phyloP scores from a whole-genome alignment of 2,329 filamentous ascomycete species.

The Aspergillus brunneoviolaceus region DNA sequence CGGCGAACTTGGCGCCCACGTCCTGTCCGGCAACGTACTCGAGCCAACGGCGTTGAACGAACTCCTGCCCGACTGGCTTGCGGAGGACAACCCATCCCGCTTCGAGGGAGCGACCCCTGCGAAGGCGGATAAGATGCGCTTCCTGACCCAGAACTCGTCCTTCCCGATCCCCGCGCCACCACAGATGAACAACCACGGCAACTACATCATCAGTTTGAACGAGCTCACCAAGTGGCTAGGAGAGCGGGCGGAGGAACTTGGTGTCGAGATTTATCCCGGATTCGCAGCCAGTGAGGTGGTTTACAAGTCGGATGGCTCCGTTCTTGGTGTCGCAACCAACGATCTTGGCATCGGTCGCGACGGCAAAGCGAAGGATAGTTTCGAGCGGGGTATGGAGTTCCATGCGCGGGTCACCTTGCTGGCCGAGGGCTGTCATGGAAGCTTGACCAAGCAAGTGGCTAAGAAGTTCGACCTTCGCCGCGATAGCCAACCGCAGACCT shows the following conservation, averaged over 20 bases:
- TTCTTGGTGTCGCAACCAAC: slow-evolving; percentile 93
- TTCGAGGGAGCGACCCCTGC: slow-evolving; percentile 88
- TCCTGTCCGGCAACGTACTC: slow-evolving; percentile 92
- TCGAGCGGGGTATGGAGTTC: slow-evolving; percentile 98
- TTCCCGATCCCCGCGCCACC: slow-evolving; percentile 85
- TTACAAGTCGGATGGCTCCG: slow-evolving; percentile 81
- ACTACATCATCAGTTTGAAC: slow-evolving; percentile 95
- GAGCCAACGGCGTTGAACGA: slow-evolving; percentile 86
- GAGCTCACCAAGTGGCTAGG: slow-evolving; percentile 95
- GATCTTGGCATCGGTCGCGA: slow-evolving; percentile 81
- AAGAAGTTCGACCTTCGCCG: slow-evolving; percentile 89
- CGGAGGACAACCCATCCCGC: slow-evolving; percentile 79
- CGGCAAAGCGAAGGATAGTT: slow-evolving; percentile 82
- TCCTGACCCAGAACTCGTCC: slow-evolving; percentile 76
- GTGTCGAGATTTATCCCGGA: slow-evolving; percentile 93
- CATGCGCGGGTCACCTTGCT: slow-evolving; percentile 89
- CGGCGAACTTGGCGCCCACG: slow-evolving; percentile 90
- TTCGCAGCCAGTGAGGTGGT: slow-evolving; percentile 93
- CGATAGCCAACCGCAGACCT: slow-evolving; percentile 91
- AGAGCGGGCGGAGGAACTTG: slow-evolving; percentile 92
- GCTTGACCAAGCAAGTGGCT: slow-evolving; percentile 88
- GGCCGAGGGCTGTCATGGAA: slow-evolving; percentile 93
- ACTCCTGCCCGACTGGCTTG: slow-evolving; percentile 89
- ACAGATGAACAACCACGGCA: slow-evolving; percentile 97
- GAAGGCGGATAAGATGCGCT: slow-evolving; percentile 83